phyloP scores from a whole-genome alignment of 768 basidiomycete species.

The Tylopilus rubrobrunneus region DNA sequence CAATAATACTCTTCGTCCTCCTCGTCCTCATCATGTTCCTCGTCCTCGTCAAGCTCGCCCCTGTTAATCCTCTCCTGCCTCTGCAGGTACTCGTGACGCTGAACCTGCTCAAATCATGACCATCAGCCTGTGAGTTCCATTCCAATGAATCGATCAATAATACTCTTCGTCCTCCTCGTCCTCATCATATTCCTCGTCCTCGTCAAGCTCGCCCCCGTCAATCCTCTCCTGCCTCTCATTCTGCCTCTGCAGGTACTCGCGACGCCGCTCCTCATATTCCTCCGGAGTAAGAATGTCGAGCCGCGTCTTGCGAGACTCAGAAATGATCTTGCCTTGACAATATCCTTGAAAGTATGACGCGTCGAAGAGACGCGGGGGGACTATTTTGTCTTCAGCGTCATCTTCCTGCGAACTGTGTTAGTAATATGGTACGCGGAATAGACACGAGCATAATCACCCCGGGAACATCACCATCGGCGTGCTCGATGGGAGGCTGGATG shows the following conservation, averaged over 20 bases:
- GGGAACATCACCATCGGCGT: neutral
- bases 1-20: too few species aligned
- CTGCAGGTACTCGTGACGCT: slow-evolving; percentile 2
- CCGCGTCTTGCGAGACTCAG: slow-evolving; percentile 16
- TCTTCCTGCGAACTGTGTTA: slow-evolving; percentile 17
- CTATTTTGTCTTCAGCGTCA: slow-evolving; percentile 21
- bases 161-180: neutral
- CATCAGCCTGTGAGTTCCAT: too few species aligned
- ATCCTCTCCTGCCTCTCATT: slow-evolving; percentile 8
- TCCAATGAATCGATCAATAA: too few species aligned
- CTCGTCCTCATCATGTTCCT: slow-evolving; percentile 7
- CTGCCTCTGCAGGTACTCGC: slow-evolving; percentile 3
- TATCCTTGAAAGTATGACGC: slow-evolving; percentile 23
- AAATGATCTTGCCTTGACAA: slow-evolving; percentile 21
- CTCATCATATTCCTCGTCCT: slow-evolving; percentile 10
- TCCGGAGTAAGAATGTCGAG: slow-evolving; percentile 21
- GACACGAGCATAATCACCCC: neutral
- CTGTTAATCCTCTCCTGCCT: slow-evolving; percentile 8
- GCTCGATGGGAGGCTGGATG: slow-evolving; percentile 22
- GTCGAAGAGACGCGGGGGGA: slow-evolving; percentile 18
- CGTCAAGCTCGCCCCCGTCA: slow-evolving; percentile 8
- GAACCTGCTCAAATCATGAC: too few species aligned
- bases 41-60: slow-evolving; percentile 10
- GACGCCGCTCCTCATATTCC: slow-evolving; percentile 13
- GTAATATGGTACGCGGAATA: neutral